Conservation (phyloP, 352 stramenopile genomes). For the Phytophthora sansomeana region DNA sequence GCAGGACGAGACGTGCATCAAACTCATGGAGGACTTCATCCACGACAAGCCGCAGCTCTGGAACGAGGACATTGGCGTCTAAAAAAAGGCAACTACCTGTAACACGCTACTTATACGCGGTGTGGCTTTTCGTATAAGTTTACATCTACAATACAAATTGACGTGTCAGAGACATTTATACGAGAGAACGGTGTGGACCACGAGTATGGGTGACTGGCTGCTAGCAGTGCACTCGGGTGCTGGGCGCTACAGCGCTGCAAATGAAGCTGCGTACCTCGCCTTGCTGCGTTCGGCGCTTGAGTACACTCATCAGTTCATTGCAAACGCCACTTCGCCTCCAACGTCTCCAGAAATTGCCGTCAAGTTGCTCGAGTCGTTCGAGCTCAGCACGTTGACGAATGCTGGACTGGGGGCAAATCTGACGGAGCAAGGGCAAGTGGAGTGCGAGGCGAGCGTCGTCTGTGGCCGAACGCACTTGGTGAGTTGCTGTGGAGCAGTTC, state of each 20-base stretch:
- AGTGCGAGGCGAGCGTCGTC: slow-evolving; percentile 67
- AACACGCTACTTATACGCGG: slow-evolving; percentile 13
- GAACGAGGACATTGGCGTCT: slow-evolving; percentile 45
- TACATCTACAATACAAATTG: background rate
- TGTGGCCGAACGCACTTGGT: slow-evolving; percentile 51
- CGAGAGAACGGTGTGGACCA: background rate
- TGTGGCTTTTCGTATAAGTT: slow-evolving; percentile 8
- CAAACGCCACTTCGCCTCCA: slow-evolving; percentile 3
- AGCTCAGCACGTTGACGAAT: slow-evolving; percentile 63
- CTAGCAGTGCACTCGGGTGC: slow-evolving; percentile 72
- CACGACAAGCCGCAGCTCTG: slow-evolving; percentile 38
- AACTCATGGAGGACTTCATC: slow-evolving; percentile 54
- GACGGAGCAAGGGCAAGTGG: slow-evolving; percentile 51
- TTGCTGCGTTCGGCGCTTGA: slow-evolving; percentile 49
- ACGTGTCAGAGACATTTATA: background rate
- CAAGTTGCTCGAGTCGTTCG: slow-evolving; percentile 51
- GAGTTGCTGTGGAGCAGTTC: slow-evolving; percentile 53
- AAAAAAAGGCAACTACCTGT: slow-evolving; percentile 4
- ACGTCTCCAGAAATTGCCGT: slow-evolving; percentile 39
- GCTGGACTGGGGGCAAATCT: slow-evolving; percentile 65
- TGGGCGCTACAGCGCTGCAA: slow-evolving; percentile 44
- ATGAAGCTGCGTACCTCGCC: slow-evolving; percentile 52
- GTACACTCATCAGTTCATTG: slow-evolving; percentile 21
- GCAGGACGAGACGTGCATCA: slow-evolving; percentile 42
- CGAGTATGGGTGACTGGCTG: slow-evolving; percentile 48